Evolutionary conservation across 164 flowering plant genomes (phyloP), one percentile per base, ranked within the genome.

Genomic region (Buxus sempervirens): DNA sequence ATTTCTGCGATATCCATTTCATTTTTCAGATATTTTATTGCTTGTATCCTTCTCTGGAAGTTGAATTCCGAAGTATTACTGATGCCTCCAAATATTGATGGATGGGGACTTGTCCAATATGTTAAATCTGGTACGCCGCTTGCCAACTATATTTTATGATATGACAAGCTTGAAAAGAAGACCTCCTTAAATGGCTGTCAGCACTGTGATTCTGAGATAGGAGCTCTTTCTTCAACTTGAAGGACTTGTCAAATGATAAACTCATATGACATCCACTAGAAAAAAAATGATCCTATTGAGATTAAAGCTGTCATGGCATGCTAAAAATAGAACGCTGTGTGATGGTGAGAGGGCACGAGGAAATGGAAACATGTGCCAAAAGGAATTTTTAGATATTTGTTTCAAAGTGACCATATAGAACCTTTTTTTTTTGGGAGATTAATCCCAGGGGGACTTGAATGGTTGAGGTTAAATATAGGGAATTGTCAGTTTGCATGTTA

Each of bases 11-110:
- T 65, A 6, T 41, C 53, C 41, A 56, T 12, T 70, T 64, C 38
- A 38, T 41, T 62, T 18, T 66, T 26, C 85, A 92, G 97, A 74
- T 95, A 92, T 75, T 73, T 92, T 77, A 92, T 88, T 71, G 96
- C 97, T 61, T 73, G 78, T 64, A 79, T 90, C 73, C 92, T 95
- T 62, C 84, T 95, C 0, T 85, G 91, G 94, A 78, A 91, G 73
- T 81, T 95, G 80, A 95, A 79, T 78, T 80, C 71, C 9, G 80
- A 80, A 79, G 84, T 95, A 54, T 51, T 56, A 21, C 84, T 91
- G 26, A 60, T 85, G 65, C 74, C 90, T 71, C 85, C 93, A 62
- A 79, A 77, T 36, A 75, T 89, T 63, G 79, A 81, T 71, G 83
- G 77, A 27, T 56, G 54, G 65, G 84, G 79, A 73, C 60, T 88